Conservation (phyloP, 1,139 yeast species). For the Candida anutae region DNA sequence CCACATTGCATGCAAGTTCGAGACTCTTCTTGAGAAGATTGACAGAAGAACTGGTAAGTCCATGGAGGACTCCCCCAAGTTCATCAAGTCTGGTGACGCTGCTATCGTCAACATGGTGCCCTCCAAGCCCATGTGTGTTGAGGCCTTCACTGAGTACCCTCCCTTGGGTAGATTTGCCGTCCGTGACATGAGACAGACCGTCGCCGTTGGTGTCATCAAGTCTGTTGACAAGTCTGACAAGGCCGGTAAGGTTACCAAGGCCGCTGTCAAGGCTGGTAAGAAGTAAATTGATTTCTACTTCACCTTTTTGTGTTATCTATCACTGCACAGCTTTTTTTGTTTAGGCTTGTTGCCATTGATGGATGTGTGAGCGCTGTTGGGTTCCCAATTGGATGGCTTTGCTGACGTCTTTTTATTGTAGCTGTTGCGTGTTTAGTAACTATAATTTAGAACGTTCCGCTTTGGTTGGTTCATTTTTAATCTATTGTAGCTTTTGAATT, state of each 20-base stretch:
- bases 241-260: slow-evolving; percentile 99
- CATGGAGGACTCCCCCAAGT: slow-evolving; percentile 76
- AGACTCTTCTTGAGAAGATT: slow-evolving; percentile 76
- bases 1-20: slow-evolving; percentile 90
- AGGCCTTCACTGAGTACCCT: slow-evolving; percentile 95
- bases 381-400: background rate
- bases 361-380: too few relatives aligned
- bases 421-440: too few relatives aligned
- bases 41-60: slow-evolving; percentile 93
- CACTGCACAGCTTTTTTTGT: too few relatives aligned
- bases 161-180: slow-evolving; percentile 99
- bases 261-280: slow-evolving; percentile 97
- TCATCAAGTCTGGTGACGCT: slow-evolving; percentile 90
- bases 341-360: too few relatives aligned
- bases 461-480: too few relatives aligned
- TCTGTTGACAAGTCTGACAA: slow-evolving; percentile 89
- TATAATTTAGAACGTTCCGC: too few relatives aligned
- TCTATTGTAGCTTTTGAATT: too few relatives aligned
- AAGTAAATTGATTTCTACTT: slow-evolving; percentile 47
- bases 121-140: slow-evolving; percentile 95
- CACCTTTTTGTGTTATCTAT: too few relatives aligned
- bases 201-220: slow-evolving; percentile 99
- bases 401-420: slow-evolving; percentile 2
- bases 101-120: slow-evolving; percentile 78
- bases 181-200: slow-evolving; percentile 99